Conservation (phyloP, 257 asterid genomes). For the Solanum neorickii region DNA sequence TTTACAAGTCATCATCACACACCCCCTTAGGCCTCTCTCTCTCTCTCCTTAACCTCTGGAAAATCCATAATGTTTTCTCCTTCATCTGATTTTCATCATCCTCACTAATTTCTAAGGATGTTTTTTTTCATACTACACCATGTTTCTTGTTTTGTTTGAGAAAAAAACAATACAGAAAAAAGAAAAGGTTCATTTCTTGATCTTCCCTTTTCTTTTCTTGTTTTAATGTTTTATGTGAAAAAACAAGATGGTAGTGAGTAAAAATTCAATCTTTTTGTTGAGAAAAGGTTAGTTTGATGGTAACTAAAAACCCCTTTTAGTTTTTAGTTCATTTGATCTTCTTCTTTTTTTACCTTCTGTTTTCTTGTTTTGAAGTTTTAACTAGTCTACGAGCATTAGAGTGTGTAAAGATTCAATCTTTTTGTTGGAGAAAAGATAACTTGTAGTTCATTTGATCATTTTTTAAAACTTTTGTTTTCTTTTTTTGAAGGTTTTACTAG, state of each 20-base stretch:
- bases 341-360: neutral
- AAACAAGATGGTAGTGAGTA: constrained; percentile 11
- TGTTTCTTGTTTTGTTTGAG: neutral
- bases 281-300: constrained; percentile 4
- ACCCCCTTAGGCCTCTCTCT: neutral
- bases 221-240: neutral
- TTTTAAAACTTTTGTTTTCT: neutral
- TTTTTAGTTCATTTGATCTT: neutral
- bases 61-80: neutral
- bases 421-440: constrained; percentile 6
- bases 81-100: neutral
- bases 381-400: neutral
- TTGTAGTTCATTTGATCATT: neutral
- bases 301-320: neutral
- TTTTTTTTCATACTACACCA: neutral
- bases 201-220: constrained; percentile 8
- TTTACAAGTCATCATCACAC: constrained; percentile 40
- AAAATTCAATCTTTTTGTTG: constrained; percentile 18
- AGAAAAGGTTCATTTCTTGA: neutral
- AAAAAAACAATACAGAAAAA: neutral
- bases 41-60: neutral
- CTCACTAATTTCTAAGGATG: neutral
- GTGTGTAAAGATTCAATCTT: constrained; percentile 17
- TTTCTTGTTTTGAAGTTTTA: constrained; percentile 3
- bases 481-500: neutral